Evolutionary conservation across 2,329 filamentous ascomycete species (phyloP).

Genomic region (Colletotrichum filicis): DNA sequence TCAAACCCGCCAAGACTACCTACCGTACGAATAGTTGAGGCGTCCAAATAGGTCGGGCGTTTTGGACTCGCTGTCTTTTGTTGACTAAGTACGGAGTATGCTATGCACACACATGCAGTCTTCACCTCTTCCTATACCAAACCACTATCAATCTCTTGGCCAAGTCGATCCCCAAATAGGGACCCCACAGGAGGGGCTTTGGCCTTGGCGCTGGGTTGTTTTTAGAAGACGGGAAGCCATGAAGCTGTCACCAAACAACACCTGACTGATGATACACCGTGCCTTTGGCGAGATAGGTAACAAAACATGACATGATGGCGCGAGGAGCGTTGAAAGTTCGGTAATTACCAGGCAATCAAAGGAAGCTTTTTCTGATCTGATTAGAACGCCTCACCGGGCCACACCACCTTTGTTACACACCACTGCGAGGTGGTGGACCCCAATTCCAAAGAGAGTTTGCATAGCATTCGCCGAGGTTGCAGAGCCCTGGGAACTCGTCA

Average conservation of each 20-base stretch:
- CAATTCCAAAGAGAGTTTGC: conserved; percentile 6
- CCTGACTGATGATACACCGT: background rate
- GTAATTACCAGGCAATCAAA: background rate
- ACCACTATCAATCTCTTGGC: conserved; percentile 19
- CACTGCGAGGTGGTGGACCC: background rate
- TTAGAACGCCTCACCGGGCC: background rate
- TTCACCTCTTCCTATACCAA: background rate
- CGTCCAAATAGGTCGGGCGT: background rate
- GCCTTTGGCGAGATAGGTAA: background rate
- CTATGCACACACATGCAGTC: background rate
- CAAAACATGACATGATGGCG: background rate
- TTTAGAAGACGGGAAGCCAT: conserved; percentile 3
- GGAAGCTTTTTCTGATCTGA: background rate
- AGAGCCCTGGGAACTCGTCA: background rate
- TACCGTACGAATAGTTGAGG: background rate
- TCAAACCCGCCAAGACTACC: conserved; percentile 28
- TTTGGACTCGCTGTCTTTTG: background rate
- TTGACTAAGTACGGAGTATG: background rate
- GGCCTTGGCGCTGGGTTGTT: conserved; percentile 17
- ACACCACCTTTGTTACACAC: background rate
- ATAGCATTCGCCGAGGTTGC: background rate
- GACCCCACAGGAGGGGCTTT: background rate
- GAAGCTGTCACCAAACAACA: conserved; percentile 1
- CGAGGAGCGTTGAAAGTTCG: background rate
- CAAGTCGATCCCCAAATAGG: background rate